Evolutionary conservation across 257 asterid genomes (phyloP), one percentile per base, ranked within the genome.

Genomic region (Salvia splendens): DNA sequence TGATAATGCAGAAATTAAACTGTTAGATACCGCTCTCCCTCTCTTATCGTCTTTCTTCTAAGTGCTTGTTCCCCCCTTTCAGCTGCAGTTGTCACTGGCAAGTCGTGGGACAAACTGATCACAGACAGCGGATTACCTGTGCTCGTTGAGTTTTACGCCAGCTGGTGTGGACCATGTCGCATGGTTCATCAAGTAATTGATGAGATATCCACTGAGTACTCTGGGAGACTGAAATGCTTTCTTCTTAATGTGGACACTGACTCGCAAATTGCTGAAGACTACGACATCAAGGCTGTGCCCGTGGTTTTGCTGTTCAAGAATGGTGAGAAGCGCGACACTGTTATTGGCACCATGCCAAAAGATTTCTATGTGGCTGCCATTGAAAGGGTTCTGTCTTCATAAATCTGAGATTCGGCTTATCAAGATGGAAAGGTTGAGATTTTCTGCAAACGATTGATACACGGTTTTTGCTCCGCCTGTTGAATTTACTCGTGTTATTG

Each of bases 151-250:
- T 90, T 93, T 64, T 82, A 85, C 15, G 85, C 97, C 36, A 84
- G 89, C 66, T 93, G 98, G 97, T 93, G 96, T 70, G 98, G 97
- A 28, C 98, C 97, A 10, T 93, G 97, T 78, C 82, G 81, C 67
- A 90, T 93, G 96, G 97, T 88, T 69, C 97, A 93, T 51, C 87
- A 95, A 60, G 89, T 88, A 20, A 86, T 90, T 3, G 95, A 86
- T 46, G 99, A 93, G 80, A 86, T 93, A 70, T 88, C 97, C 57
- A 65, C 61, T 1, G 96, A 90, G 17, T 93, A 90, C 79, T 77
- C 90, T 0, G 97, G 95, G 68, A 84, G 79, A 71, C 45, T 93
- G 12, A 88, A 86, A 62, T 90, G 92, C 85, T 86, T 79, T 16
- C 79, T 88, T 30, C 81, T 93, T 4, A 76, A 90, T 56, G 95